Conservation (phyloP, 345 rosid species). For the Pistacia integerrima region DNA sequence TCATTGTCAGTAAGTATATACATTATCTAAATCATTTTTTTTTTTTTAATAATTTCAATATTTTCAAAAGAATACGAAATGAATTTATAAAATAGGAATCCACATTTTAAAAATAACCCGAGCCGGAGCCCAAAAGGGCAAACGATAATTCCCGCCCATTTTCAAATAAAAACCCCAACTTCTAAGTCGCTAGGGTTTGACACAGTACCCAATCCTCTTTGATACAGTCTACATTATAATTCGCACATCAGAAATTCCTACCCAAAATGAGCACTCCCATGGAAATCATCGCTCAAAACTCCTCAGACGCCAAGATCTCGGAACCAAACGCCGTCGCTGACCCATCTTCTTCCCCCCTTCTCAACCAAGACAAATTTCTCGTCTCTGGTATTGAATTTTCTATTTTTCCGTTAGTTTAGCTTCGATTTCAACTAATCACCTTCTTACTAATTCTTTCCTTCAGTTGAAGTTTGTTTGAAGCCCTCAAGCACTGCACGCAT, state of each 20-base stretch:
- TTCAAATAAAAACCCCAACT: not conserved
- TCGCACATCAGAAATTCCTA: conserved; percentile 8
- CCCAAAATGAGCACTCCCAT: conserved; percentile 59
- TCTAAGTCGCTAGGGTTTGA: conserved; percentile 10
- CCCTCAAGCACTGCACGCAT: conserved; percentile 78
- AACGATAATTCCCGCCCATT: conserved; percentile 22
- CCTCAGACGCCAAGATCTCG: conserved; percentile 26
- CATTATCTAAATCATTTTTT: too few species aligned
- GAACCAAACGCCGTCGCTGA: conserved; percentile 32
- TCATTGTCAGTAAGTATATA: too few species aligned
- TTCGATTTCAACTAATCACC: not conserved
- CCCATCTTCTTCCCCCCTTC: conserved; percentile 35
- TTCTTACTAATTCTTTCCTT: not conserved
- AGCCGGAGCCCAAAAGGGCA: too few species aligned
- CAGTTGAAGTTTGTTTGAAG: conserved; percentile 95
- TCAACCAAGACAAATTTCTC: conserved; percentile 47
- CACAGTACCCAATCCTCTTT: not conserved
- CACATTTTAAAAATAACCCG: too few species aligned
- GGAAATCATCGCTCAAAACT: conserved; percentile 53
- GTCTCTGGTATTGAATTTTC: conserved; percentile 57
- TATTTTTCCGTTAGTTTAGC: not conserved
- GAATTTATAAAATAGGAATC: too few species aligned
- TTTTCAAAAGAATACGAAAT: too few species aligned
- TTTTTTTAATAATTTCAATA: too few species aligned
- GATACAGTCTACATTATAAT: conserved; percentile 10